Conservation (phyloP, 257 asterid species). For the Ehretia macrophylla region DNA sequence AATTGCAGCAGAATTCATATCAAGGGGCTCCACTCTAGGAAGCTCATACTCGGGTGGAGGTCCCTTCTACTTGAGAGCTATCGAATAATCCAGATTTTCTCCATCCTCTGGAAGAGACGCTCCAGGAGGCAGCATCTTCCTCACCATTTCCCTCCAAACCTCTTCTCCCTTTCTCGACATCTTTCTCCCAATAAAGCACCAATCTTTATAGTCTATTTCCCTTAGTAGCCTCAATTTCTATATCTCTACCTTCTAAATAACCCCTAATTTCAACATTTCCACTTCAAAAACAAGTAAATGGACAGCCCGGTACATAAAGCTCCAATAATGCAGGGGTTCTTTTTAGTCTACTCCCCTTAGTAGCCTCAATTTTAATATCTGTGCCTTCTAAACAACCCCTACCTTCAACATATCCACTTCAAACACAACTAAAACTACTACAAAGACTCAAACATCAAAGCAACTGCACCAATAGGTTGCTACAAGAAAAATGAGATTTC, state of each 20-base stretch:
- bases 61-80: conserved; percentile 77
- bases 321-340: not conserved
- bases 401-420: not conserved
- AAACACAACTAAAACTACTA: conserved; percentile 3
- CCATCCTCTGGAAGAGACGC: conserved; percentile 77
- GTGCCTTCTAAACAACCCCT: not conserved
- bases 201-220: conserved; percentile 15
- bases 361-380: too few relatives aligned
- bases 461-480: conserved; percentile 15
- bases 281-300: not conserved
- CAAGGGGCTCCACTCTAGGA: conserved; percentile 70
- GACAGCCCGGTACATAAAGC: too few relatives aligned
- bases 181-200: conserved; percentile 14
- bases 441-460: conserved; percentile 14
- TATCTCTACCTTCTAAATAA: conserved; percentile 10
- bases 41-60: conserved; percentile 63
- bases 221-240: conserved; percentile 17
- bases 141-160: conserved; percentile 81
- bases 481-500: conserved; percentile 1
- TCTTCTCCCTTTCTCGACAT: conserved; percentile 51
- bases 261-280: conserved; percentile 12
- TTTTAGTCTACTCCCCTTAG: not conserved
- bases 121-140: conserved; percentile 91
- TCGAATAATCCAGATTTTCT: conserved; percentile 72
- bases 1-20: conserved; percentile 45